Evolutionary conservation across 129 eudicot genomes (phyloP).

Genomic region (Chrysanthemum lavandulifolium): DNA sequence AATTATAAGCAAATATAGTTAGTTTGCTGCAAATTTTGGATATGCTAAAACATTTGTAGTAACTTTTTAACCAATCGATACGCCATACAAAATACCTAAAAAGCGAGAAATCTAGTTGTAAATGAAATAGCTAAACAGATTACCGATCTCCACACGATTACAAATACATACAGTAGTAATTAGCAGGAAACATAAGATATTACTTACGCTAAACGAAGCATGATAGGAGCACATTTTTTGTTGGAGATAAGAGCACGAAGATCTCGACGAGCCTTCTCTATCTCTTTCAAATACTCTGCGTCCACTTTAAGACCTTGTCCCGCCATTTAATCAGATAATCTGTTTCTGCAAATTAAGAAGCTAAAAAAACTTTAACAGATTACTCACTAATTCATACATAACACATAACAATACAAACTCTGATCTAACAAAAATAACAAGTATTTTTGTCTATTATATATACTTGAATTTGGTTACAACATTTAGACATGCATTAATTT

Average conservation of each 20-base stretch:
- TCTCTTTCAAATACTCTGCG: slow-evolving; percentile 71
- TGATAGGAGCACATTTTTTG: slow-evolving; percentile 79
- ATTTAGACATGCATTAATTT: too few species aligned
- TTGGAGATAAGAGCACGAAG: slow-evolving; percentile 83
- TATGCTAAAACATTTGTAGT: not conserved
- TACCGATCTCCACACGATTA: not conserved
- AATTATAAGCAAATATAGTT: slow-evolving; percentile 14
- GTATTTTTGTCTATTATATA: too few species aligned
- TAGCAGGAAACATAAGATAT: not conserved
- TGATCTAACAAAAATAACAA: not conserved
- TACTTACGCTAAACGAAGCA: slow-evolving; percentile 94
- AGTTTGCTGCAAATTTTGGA: not conserved
- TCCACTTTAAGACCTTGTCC: slow-evolving; percentile 34
- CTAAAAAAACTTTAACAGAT: too few species aligned
- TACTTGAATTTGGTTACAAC: too few species aligned
- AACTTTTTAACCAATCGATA: not conserved
- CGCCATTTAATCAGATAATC: slow-evolving; percentile 24
- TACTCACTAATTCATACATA: not conserved
- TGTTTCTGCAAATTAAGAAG: too few species aligned
- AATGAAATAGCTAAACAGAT: too few species aligned
- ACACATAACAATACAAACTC: not conserved
- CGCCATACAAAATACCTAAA: not conserved
- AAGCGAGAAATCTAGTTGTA: too few species aligned
- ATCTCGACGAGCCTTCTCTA: slow-evolving; percentile 69
- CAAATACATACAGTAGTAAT: not conserved